Percentiles rank a stretch among this genome's conserved stretches.
Evolutionary conservation across 768 basidiomycete genomes (phyloP).

Genomic region (Auricularia sp.): DNA sequence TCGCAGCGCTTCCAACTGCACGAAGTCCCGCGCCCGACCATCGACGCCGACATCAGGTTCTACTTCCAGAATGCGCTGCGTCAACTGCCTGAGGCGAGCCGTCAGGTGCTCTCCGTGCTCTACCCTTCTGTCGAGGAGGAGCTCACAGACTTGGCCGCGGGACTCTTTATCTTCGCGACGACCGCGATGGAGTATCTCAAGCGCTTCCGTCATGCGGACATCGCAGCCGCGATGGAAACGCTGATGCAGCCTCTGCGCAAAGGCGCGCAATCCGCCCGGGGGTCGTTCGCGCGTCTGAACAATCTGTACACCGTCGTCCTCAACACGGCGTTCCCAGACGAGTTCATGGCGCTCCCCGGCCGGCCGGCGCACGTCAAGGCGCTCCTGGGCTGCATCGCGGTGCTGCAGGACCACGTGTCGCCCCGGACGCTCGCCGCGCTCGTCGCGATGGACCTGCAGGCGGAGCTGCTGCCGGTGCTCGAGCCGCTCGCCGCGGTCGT

Average conservation of each 20-base stretch:
- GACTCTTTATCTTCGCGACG: not conserved
- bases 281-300: not conserved
- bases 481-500: not conserved
- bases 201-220: not conserved
- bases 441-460: not conserved
- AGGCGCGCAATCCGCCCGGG: not conserved
- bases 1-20: not conserved
- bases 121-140: not conserved
- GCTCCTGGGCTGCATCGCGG: not conserved
- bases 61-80: not conserved
- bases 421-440: not conserved
- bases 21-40: not conserved
- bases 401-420: not conserved
- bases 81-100: not conserved
- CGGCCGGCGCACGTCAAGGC: not conserved
- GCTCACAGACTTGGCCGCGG: not conserved
- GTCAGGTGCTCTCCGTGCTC: not conserved
- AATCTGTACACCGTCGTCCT: not conserved
- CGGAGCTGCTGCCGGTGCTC: not conserved
- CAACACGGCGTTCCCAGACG: not conserved
- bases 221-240: not conserved
- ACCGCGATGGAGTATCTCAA: not conserved
- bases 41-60: not conserved
- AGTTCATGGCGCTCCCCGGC: not conserved
- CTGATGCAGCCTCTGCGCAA: not conserved